These are phyloP conservation scores for Phyllosticta citriasiana DNA, from an alignment of 2,329 filamentous ascomycete genomes.

Conservation along the genomic window DNA sequence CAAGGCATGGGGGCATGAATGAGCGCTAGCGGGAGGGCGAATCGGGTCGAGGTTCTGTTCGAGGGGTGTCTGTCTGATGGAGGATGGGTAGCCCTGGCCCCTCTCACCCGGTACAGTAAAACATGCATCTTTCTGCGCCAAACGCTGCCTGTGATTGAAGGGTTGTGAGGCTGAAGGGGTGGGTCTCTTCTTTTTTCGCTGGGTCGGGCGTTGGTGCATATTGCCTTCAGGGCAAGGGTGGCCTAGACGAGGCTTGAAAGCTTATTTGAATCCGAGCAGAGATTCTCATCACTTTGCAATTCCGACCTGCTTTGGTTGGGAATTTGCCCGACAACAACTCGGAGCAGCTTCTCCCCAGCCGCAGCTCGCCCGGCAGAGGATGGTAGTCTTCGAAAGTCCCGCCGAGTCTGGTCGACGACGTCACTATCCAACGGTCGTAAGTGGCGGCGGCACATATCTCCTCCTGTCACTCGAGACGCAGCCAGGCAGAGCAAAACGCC, in stretches of 20 bases:
- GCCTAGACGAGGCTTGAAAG: not conserved
- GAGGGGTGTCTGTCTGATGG: not conserved
- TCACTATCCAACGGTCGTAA: not conserved
- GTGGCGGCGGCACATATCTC: not conserved
- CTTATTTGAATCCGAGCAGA: not conserved
- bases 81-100: not conserved
- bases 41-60: not conserved
- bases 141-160: not conserved
- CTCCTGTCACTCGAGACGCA: not conserved
- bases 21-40: not conserved
- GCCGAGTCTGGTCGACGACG: not conserved
- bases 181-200: not conserved
- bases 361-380: not conserved
- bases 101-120: not conserved
- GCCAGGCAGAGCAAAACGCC: not conserved
- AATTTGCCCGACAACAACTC: not conserved
- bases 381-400: not conserved
- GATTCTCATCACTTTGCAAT: not conserved
- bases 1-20: not conserved
- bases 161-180: not conserved
- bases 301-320: not conserved
- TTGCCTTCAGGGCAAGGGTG: not conserved
- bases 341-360: not conserved
- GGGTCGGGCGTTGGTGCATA: not conserved
- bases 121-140: not conserved